Evolutionary conservation across 164 flowering plant genomes (phyloP), one percentile per base, ranked within the genome.

Genomic region (Berberis vulgaris): DNA sequence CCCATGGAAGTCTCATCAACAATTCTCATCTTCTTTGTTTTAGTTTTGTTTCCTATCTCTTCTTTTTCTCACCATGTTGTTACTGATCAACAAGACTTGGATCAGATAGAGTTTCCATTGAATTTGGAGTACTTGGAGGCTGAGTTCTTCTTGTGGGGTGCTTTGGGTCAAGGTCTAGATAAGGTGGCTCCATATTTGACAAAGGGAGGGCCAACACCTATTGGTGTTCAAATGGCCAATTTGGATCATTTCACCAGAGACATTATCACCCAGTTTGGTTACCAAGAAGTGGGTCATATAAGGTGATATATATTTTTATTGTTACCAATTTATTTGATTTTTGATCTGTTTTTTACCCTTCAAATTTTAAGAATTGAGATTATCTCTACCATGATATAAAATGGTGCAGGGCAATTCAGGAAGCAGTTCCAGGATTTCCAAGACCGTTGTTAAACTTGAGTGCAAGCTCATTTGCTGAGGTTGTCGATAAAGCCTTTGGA

Each of bases 121-220:
- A 91, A 87, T 64, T 69, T 91, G 26, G 97, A 91, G 77, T 86
- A 76, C 68, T 62, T 87, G 41, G 96, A 91, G 67, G 90, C 96
- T 5, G 97, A 91, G 60, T 87, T 81, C 70, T 88, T 91, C 76
- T 67, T 86, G 64, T 79, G 65, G 71, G 96, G 90, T 0, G 56
- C 96, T 10, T 13, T 79, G 47, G 94, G 93, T 0, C 44, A 66
- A 62, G 94, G 96, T 1, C 54, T 89, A 13, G 94, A 87, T 54
- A 58, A 13, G 4, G 61, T 77, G 43, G 90, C 74, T 0, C 90
- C 96, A 0, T 57, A 80, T 9, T 63, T 89, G 3, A 57, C 83
- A 41, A 45, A 10, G 61, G 87, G 83, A n/a, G 96, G 96, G 1
- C 96, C 97, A 3, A 52, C 82, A 1, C 96, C 94, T 1, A 63